Evolutionary conservation across 2,329 filamentous ascomycete genomes (phyloP).

Genomic region (Blastomyces emzantsi): DNA sequence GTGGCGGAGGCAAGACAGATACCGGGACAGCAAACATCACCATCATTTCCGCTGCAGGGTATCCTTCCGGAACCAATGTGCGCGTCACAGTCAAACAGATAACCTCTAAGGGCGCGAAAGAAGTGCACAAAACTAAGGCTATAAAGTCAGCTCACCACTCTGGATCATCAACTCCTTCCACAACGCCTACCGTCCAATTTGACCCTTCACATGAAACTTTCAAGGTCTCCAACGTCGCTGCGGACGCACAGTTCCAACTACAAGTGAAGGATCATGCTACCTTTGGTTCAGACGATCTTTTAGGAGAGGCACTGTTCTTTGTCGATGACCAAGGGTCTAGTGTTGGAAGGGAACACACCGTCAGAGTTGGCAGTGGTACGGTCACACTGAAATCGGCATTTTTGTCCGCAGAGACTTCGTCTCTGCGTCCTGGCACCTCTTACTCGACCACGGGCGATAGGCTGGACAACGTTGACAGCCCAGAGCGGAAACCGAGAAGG

Average conservation of each 20-base stretch:
- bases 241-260: conserved; percentile 79
- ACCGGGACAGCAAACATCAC: conserved; percentile 70
- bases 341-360: conserved; percentile 57
- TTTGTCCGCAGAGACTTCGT: conserved; percentile 39
- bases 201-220: conserved; percentile 61
- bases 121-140: conserved; percentile 86
- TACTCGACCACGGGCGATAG: conserved; percentile 25
- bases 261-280: conserved; percentile 76
- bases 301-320: conserved; percentile 83
- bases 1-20: conserved; percentile 46
- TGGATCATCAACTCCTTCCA: conserved; percentile 8
- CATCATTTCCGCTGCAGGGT: conserved; percentile 69
- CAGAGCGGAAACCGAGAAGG: conserved; percentile 36
- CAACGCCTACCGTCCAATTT: conserved; percentile 47
- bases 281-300: conserved; percentile 71
- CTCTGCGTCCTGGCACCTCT: conserved; percentile 29
- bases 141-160: conserved; percentile 54
- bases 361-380: conserved; percentile 63
- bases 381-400: conserved; percentile 71
- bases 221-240: conserved; percentile 60
- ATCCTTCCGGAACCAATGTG: conserved; percentile 66
- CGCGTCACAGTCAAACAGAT: conserved; percentile 64
- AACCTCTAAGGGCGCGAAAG: conserved; percentile 58
- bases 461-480: conserved; percentile 27
- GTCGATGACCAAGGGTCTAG: conserved; percentile 69